Base-by-base conservation (phyloP, 2,329 filamentous ascomycete genomes). In the Alternaria burnsii region DNA sequence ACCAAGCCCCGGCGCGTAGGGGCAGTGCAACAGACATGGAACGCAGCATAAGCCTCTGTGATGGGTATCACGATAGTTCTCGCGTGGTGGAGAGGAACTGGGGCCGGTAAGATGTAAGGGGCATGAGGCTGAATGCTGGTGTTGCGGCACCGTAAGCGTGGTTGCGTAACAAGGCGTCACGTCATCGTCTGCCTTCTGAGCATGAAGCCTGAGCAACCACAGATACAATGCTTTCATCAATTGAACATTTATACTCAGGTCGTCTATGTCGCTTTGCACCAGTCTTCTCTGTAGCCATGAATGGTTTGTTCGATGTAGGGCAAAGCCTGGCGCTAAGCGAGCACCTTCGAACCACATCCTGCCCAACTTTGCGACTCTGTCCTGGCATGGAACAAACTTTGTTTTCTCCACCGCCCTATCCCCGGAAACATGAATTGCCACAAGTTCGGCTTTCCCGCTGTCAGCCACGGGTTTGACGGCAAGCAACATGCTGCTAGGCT, bases 11-110 rank as follows among this genome's bases (percentile, higher is more conserved):
- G 18, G 34, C 41, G 38, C 36, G 32, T 32, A n/a, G 34, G 36
- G 51, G 50, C 52, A 38, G 54, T 63, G 58, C 54, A 38, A 44
- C 54, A 52, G 34, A 50, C 48, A 36, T 38, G 48, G 38, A 53
- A 60, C 44, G 50, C 51, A 30, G 38, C 26, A 36, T 48, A 42
- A 41, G 54, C 44, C 40, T 55, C 51, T 47, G n/a, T 52, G 36
- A 55, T 54, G 20, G 55, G 28, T 26, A 36, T 52, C 46, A 11
- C 36, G 28, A 55, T 34, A 40, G 58, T 42, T 36, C 32, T 18
- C 20, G 18, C 38, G 34, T 42, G 30, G 22, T 50, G 2, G 9
- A 34, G 28, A 51, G 24, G 38, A 40, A 14, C 20, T 36, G 40
- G 47, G 40, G 22, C 30, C 28, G 24, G 34, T 30, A n/a, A 20